Conservation (phyloP, 1,284 basidiomycete genomes). For the Pisolithus thermaeus region DNA sequence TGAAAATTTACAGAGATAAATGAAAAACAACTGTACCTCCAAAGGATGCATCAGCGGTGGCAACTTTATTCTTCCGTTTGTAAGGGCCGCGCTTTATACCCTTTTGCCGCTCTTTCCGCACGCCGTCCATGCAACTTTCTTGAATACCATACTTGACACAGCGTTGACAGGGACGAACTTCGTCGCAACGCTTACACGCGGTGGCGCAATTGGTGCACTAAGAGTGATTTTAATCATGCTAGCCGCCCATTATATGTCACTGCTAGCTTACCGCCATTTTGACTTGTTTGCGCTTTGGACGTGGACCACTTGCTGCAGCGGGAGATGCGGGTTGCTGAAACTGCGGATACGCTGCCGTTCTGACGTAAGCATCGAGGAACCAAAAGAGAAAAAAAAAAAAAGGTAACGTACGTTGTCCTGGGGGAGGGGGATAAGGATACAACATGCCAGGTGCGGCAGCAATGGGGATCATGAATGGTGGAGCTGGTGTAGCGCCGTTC, state of each 20-base stretch:
- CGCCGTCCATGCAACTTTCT: slow-evolving; percentile 66
- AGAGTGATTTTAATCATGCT: not conserved
- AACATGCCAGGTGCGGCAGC: slow-evolving; percentile 55
- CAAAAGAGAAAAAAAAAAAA: slow-evolving; percentile 4
- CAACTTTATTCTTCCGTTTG: slow-evolving; percentile 62
- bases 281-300: slow-evolving; percentile 77
- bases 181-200: slow-evolving; percentile 84
- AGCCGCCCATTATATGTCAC: not conserved
- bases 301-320: slow-evolving; percentile 23
- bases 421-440: slow-evolving; percentile 47
- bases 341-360: slow-evolving; percentile 27
- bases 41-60: slow-evolving; percentile 16
- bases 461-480: slow-evolving; percentile 48
- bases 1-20: slow-evolving; percentile 5
- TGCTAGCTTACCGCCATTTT: slow-evolving; percentile 71
- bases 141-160: slow-evolving; percentile 76
- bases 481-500: slow-evolving; percentile 40
- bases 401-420: slow-evolving; percentile 37
- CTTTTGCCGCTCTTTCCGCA: slow-evolving; percentile 79
- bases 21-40: slow-evolving; percentile 12
- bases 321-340: slow-evolving; percentile 24
- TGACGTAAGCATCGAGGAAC: slow-evolving; percentile 17
- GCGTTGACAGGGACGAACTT: slow-evolving; percentile 71
- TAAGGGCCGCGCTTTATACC: slow-evolving; percentile 85
- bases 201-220: slow-evolving; percentile 81